Conservation (phyloP, 2,329 filamentous ascomycete species). For the Diaporthe caulivora region DNA sequence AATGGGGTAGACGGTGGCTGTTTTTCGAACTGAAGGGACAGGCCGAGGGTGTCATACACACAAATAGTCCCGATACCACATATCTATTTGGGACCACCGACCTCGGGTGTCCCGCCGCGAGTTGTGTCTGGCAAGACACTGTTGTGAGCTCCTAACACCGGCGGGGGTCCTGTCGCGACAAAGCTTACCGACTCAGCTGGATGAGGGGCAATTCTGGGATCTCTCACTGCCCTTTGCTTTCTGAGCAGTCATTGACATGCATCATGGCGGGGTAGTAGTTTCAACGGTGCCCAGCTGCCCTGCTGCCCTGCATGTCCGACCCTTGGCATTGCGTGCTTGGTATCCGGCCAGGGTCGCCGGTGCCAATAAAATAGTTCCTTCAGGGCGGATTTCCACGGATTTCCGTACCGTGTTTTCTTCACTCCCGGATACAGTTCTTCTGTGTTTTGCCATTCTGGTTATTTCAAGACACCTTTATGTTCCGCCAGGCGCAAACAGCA, state of each 20-base stretch:
- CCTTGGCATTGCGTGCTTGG: slow-evolving; percentile 35
- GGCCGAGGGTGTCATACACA: neutral
- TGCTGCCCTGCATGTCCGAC: neutral
- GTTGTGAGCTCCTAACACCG: too few relatives aligned
- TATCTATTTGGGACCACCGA: slow-evolving; percentile 1
- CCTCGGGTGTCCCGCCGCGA: too few relatives aligned
- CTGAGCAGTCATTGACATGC: slow-evolving; percentile 18
- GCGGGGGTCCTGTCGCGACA: neutral
- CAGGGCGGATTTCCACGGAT: slow-evolving; percentile 2
- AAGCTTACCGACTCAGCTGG: slow-evolving; percentile 13
- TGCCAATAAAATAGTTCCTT: slow-evolving; percentile 6
- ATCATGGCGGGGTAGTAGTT: slow-evolving; percentile 24
- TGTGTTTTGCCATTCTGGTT: neutral
- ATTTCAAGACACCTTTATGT: slow-evolving; percentile 32
- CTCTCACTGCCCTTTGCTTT: slow-evolving; percentile 17
- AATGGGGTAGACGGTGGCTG: neutral
- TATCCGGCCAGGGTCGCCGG: slow-evolving; percentile 24
- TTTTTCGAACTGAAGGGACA: neutral
- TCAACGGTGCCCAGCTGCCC: slow-evolving; percentile 9
- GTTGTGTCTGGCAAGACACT: too few relatives aligned
- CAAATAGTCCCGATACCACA: neutral
- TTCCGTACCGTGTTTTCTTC: slow-evolving; percentile 14
- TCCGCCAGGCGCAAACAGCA: slow-evolving; percentile 26
- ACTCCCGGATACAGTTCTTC: neutral
- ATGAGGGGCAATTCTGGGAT: slow-evolving; percentile 3